Conservation (phyloP, 225 moss, liverwort and hornwort genomes). For the Bryum argenteum region DNA sequence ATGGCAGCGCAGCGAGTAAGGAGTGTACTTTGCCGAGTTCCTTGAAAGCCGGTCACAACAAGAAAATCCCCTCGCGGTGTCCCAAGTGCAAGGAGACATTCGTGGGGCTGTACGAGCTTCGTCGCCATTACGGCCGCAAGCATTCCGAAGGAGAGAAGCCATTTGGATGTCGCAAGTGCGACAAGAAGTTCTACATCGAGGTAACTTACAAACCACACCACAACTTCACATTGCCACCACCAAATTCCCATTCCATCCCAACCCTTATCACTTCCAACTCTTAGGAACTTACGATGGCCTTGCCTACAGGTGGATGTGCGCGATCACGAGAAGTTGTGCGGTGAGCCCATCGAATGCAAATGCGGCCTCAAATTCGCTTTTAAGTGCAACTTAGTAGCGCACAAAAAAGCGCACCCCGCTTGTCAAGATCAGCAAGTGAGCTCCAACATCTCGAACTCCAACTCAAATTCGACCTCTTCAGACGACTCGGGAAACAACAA, state of each 20-base stretch:
- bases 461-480: constrained; percentile 35
- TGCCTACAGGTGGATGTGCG: constrained; percentile 65
- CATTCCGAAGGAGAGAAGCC: constrained; percentile 64
- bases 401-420: constrained; percentile 82
- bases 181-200: constrained; percentile 63
- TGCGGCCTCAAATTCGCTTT: constrained; percentile 95
- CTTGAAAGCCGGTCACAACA: constrained; percentile 59
- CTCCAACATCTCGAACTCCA: constrained; percentile 17
- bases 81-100: constrained; percentile 63
- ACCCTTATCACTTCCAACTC: neutral
- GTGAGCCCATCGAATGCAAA: constrained; percentile 84
- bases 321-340: constrained; percentile 95
- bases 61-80: constrained; percentile 62
- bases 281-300: neutral
- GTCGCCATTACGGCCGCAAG: constrained; percentile 60
- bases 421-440: constrained; percentile 59
- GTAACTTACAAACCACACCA: constrained; percentile 22
- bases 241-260: too few species aligned
- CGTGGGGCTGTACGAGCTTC: constrained; percentile 59
- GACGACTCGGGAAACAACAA: constrained; percentile 38
- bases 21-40: constrained; percentile 37
- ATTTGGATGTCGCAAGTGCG: constrained; percentile 55
- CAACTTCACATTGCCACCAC: too few species aligned
- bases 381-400: constrained; percentile 91
- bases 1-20: constrained; percentile 37